Evolutionary conservation across 176 grass and related monocot genomes (phyloP), one percentile per base, ranked within the genome.

Genomic region (Alloteropsis semialata): DNA sequence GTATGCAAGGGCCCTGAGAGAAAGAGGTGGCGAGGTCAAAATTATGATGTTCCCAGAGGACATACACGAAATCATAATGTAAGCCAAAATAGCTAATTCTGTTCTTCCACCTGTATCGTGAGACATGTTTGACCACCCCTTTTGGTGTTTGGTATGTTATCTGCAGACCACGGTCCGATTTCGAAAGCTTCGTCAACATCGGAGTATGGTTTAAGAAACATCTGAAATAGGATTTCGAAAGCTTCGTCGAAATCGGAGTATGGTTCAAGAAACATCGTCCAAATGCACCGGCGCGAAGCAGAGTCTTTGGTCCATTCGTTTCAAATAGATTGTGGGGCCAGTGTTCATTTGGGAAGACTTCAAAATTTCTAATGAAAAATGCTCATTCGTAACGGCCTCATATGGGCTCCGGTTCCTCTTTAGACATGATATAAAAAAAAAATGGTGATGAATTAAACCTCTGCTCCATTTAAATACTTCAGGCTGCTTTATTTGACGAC

Each of bases 161-260:
- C 17, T 88, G 83, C 83, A 95, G 91, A 80, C 93, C 90, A 1
- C 91, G 66, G 37, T 93, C 91, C 5, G 87, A 93, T 71, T 98
- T 93, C 0, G 89, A 92, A 53, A 88, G 96, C 73, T 98, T 95
- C 82, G 79, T 98, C 45, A 95, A 95, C 69, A 92, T 93, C 38
- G 96, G 96, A 66, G 89, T 95, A 34, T 98, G 96, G 96, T 98
- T 98, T 46, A 95, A 89, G 77, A 91, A 87, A 82, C 36, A 98
- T 80, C 85, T 94, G 30, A 69, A 72, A 2, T 43, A 68, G 68
- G 25, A n/a, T n/a, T n/a, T n/a, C n/a, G n/a, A n/a, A n/a, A n/a
- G n/a, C n/a, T n/a, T n/a, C n/a, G n/a, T n/a, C n/a, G n/a, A n/a
- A n/a, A n/a, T n/a, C n/a, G n/a, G n/a, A n/a, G n/a, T n/a, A n/a